A percentile compares a stretch with the other conserved stretches of the same genome.
phyloP scores from a whole-genome alignment of 2,329 filamentous ascomycete species.

The Elsinoe fawcettii region DNA sequence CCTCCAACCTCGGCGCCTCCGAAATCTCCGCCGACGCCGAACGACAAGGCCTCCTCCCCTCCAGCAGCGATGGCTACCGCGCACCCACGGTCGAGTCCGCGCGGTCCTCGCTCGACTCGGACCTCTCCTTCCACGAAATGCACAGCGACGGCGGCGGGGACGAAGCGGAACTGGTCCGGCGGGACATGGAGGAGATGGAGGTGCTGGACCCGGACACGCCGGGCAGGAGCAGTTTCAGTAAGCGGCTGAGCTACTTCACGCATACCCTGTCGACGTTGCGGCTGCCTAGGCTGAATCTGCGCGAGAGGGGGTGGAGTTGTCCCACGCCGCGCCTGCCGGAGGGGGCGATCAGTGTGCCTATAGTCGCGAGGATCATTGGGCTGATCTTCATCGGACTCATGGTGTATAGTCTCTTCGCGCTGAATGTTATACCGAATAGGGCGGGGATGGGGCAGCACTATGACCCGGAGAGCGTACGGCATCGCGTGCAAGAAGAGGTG shows the following conservation, averaged over 20 bases:
- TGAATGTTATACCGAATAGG: constrained; percentile 68
- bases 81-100: constrained; percentile 78
- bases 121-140: constrained; percentile 45
- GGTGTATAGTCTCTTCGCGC: constrained; percentile 78
- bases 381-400: constrained; percentile 67
- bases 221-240: constrained; percentile 44
- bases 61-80: constrained; percentile 52
- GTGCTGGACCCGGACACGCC: constrained; percentile 53
- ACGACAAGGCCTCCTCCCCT: constrained; percentile 67
- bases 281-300: constrained; percentile 41
- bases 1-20: constrained; percentile 46
- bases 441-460: constrained; percentile 62
- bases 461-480: constrained; percentile 72
- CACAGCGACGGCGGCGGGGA: constrained; percentile 36
- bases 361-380: constrained; percentile 66
- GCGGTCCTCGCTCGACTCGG: constrained; percentile 51
- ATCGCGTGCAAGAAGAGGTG: constrained; percentile 65
- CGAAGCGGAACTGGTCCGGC: constrained; percentile 53
- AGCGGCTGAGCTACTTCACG: constrained; percentile 49
- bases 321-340: constrained; percentile 39
- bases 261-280: constrained; percentile 51
- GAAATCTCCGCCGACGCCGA: constrained; percentile 65
- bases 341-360: constrained; percentile 51
- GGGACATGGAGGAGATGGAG: constrained; percentile 85
- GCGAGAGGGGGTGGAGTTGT: constrained; percentile 30